These are phyloP conservation scores for Phytophthora cryptogea DNA, from an alignment of 352 stramenopile genomes.

Conservation along the genomic window DNA sequence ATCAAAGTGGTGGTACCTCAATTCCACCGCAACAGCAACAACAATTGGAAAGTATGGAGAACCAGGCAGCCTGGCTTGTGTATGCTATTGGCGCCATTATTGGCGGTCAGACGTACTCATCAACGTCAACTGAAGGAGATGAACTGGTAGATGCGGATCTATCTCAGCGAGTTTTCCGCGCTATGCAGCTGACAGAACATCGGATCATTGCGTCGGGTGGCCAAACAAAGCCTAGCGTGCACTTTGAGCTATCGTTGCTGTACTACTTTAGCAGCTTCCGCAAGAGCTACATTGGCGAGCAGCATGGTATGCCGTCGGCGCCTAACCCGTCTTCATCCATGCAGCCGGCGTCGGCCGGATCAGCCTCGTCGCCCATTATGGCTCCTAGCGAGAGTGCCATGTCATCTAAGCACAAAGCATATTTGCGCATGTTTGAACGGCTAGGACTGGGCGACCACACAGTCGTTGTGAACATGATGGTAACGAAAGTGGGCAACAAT, in stretches of 20 bases:
- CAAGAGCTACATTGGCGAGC: constrained; percentile 92
- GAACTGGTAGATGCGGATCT: constrained; percentile 96
- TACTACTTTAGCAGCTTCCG: constrained; percentile 97
- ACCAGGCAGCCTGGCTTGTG: constrained; percentile 97
- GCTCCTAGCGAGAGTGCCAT: constrained; percentile 69
- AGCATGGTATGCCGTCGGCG: constrained; percentile 86
- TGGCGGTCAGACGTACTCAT: constrained; percentile 94
- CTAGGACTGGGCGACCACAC: constrained; percentile 97
- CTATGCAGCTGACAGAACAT: constrained; percentile 96
- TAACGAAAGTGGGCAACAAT: constrained; percentile 99
- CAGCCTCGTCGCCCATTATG: constrained; percentile 79
- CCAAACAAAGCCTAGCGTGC: constrained; percentile 84
- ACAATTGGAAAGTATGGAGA: constrained; percentile 89
- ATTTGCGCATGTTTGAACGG: constrained; percentile 97
- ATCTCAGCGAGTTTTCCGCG: constrained; percentile 95
- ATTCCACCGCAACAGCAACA: constrained; percentile 53
- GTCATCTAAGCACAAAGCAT: constrained; percentile 95
- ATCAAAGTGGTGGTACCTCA: constrained; percentile 54
- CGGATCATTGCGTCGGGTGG: constrained; percentile 90
- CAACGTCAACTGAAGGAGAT: constrained; percentile 91
- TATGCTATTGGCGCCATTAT: constrained; percentile 97
- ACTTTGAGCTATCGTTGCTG: constrained; percentile 95
- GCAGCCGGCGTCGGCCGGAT: constrained; percentile 32
- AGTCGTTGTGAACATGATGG: constrained; percentile 97
- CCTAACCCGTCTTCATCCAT: constrained; percentile 57